Base-by-base conservation (phyloP, 2,329 filamentous ascomycete genomes). In the Myriosclerotinia scirpicola region DNA sequence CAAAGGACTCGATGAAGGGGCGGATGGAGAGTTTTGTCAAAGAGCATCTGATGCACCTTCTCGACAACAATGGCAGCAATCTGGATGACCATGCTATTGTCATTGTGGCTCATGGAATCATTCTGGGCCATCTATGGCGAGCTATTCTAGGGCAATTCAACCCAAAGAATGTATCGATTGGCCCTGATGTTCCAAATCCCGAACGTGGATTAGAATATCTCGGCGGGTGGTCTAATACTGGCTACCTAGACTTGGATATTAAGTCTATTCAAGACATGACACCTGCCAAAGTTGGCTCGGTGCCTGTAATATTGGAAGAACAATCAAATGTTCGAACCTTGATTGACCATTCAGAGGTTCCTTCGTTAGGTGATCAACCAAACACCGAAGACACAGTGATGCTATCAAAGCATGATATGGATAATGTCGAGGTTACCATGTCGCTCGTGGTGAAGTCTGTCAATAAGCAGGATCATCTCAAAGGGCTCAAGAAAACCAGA, bases 101-200 rank as follows among this genome's bases (percentile, higher is more conserved):
- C 1, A 79, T 96, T 17, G 90, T 96, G 4, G 90, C 93, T 2
- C 93, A 97, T 74, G 93, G 93, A 20, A 88, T 96, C 68, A 87
- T 96, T 52, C 83, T 97, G 2, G 86, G 86, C 2, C 83, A 86
- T 42, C 77, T 97, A 0, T 88, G 90, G 83, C 82, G 83, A 65
- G 81, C 83, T 15, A 76, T 96, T 17, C 79, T 89, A 9, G 78
- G 80, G 15, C 81, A 85, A 3, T 83, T 91, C 67, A 76, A 69
- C 66, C 73, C 64, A 55, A 68, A 17, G 40, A 70, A 67, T 67
- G 69, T 74, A 8, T 73, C 74, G 1, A 71, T 86, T 36, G 77
- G 76, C 6, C 74, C 80, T 15, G 79, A 80, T 42, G 75, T 84
- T 75, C 78, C 67, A 72, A 73, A 46, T 73, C 73, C 38, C 50